Conservation (phyloP, 345 rosid genomes). For the Draba incana region DNA sequence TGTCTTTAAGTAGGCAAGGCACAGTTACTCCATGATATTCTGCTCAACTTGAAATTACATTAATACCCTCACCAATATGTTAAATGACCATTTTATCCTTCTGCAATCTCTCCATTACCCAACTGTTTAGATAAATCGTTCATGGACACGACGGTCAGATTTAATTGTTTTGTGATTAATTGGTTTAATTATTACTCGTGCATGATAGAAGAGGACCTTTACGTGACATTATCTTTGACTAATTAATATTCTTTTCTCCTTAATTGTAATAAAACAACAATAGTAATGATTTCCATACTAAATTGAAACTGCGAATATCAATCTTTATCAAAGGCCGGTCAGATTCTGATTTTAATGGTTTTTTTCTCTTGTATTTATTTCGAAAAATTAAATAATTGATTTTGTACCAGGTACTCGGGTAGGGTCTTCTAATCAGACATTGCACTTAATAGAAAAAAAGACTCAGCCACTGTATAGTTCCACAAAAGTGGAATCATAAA, state of each 20-base stretch:
- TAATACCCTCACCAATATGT: neutral
- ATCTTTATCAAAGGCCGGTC: neutral
- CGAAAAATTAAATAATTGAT: neutral
- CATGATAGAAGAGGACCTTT: constrained; percentile 14
- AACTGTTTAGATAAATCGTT: no score
- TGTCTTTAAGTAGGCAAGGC: constrained; percentile 32
- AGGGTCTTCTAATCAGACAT: constrained; percentile 30
- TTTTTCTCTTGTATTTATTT: neutral
- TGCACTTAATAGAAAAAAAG: constrained; percentile 23
- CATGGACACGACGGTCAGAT: no score
- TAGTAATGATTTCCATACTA: no score
- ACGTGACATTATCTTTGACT: neutral
- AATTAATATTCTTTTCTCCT: neutral
- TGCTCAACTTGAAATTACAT: neutral
- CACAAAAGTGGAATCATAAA: constrained; percentile 33
- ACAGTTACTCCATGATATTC: constrained; percentile 36
- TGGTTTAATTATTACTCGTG: neutral
- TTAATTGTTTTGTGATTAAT: no score
- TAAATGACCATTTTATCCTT: constrained; percentile 10
- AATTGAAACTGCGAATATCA: neutral
- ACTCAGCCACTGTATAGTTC: constrained; percentile 32
- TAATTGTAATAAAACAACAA: neutral
- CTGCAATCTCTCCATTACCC: neutral
- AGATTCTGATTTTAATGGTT: neutral
- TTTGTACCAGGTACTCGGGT: constrained; percentile 16